Conservation (phyloP, 2,329 filamentous ascomycete species). For the Chaetoscypha palmicola region DNA sequence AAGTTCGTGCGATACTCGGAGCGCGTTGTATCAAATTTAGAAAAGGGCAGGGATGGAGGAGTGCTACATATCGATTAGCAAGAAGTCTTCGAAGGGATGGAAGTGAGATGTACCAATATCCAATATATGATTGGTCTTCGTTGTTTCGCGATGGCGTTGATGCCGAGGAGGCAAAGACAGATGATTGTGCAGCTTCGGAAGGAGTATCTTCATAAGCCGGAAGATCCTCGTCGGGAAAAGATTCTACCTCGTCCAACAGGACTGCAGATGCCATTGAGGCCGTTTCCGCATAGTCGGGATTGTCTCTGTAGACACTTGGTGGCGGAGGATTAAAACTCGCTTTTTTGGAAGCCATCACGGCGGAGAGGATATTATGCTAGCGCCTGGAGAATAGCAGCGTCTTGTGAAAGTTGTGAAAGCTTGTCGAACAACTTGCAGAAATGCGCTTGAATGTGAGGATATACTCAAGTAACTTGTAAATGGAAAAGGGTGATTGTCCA, state of each 20-base stretch:
- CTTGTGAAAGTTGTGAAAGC: too few relatives aligned
- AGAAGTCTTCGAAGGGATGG: too few relatives aligned
- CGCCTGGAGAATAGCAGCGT: too few relatives aligned
- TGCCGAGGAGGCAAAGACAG: too few relatives aligned
- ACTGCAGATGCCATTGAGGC: slow-evolving; percentile 22
- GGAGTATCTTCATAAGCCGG: slow-evolving; percentile 3
- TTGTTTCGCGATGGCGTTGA: too few relatives aligned
- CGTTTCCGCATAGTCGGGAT: slow-evolving; percentile 18
- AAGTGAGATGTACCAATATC: too few relatives aligned
- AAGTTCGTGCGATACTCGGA: slow-evolving; percentile 23
- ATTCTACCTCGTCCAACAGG: slow-evolving; percentile 19
- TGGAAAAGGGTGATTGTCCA: too few relatives aligned
- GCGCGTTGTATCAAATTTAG: slow-evolving; percentile 16
- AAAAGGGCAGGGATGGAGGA: slow-evolving; percentile 16
- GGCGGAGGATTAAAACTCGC: slow-evolving; percentile 11
- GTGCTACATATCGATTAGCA: too few relatives aligned
- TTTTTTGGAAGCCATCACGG: slow-evolving; percentile 2
- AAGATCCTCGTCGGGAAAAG: slow-evolving; percentile 9
- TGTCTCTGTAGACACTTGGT: slow-evolving; percentile 17
- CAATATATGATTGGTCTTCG: too few relatives aligned
- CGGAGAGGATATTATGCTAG: neutral
- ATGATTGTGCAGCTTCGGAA: slow-evolving; percentile 2
- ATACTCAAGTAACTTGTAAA: too few relatives aligned
- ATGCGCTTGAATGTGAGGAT: too few relatives aligned
- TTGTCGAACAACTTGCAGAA: too few relatives aligned